Evolutionary conservation across 2,329 filamentous ascomycete genomes (phyloP).

Genomic region (Phaeosphaeriaceae sp.): DNA sequence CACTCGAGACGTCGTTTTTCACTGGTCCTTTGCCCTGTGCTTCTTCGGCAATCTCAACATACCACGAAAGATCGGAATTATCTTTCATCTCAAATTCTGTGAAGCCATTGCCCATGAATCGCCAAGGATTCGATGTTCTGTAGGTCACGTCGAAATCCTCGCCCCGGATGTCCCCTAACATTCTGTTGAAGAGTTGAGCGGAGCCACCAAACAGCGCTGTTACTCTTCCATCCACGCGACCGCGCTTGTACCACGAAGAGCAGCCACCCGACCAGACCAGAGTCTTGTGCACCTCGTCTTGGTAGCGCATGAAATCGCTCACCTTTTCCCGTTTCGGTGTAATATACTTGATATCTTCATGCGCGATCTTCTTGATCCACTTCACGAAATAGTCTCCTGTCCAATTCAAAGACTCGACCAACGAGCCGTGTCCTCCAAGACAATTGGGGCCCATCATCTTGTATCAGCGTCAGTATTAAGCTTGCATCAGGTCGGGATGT

Average conservation of each 20-base stretch:
- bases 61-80: constrained; percentile 36
- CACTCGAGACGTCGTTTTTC: not conserved
- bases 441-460: not conserved
- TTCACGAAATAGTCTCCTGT: constrained; percentile 53
- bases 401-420: constrained; percentile 38
- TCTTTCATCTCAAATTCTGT: constrained; percentile 51
- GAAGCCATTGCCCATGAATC: constrained; percentile 60
- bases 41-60: constrained; percentile 31
- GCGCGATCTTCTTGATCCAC: constrained; percentile 57
- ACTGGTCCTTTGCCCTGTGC: constrained; percentile 26
- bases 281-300: not conserved
- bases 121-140: constrained; percentile 53
- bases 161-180: constrained; percentile 47
- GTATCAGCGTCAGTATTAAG: too few species aligned
- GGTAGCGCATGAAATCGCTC: too few species aligned
- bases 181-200: constrained; percentile 25
- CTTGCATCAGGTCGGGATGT: too few species aligned
- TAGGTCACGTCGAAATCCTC: constrained; percentile 61
- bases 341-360: constrained; percentile 54
- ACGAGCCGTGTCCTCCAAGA: constrained; percentile 46
- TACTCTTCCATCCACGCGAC: not conserved
- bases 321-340: constrained; percentile 51
- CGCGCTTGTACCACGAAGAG: not conserved
- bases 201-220: not conserved
- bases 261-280: not conserved